phyloP scores from a whole-genome alignment of 176 grass and related monocot species.

The Tillandsia fasciculata region DNA sequence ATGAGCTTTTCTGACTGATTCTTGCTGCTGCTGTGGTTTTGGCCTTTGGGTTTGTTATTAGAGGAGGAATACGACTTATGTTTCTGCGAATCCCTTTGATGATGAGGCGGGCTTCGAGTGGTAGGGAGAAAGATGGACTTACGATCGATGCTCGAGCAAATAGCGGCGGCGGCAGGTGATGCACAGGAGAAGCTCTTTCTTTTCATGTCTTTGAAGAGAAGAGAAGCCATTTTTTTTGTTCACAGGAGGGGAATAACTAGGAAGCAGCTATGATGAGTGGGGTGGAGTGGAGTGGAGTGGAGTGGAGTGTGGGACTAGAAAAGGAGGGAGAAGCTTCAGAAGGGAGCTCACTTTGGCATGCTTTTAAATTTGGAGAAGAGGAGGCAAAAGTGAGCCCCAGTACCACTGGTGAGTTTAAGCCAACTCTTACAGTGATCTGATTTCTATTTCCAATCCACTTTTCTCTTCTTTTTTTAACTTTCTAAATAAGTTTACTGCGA shows the following conservation, averaged over 20 bases:
- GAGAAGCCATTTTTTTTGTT: constrained; percentile 30
- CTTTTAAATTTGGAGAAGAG: constrained; percentile 4
- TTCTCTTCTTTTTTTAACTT: too few species aligned
- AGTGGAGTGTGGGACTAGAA: too few species aligned
- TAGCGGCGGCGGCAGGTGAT: constrained; percentile 40
- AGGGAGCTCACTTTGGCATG: neutral
- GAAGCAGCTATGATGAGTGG: neutral
- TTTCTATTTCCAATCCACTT: too few species aligned
- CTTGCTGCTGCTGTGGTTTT: neutral
- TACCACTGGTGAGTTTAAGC: neutral
- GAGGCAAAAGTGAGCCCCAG: neutral
- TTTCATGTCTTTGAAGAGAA: constrained; percentile 49
- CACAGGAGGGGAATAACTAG: too few species aligned
- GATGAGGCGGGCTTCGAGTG: constrained; percentile 16
- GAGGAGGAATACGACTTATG: constrained; percentile 9
- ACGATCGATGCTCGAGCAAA: constrained; percentile 43
- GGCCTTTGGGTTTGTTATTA: neutral
- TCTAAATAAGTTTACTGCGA: too few species aligned
- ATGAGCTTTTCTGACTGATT: neutral
- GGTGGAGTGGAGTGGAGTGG: too few species aligned
- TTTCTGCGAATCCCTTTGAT: constrained; percentile 28
- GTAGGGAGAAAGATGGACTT: constrained; percentile 23
- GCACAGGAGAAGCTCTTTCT: constrained; percentile 60
- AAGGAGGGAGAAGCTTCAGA: neutral
- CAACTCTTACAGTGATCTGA: too few species aligned